These are phyloP conservation scores for Candida sphagnicola DNA, from an alignment of 805 yeast genomes.

Conservation along the genomic window DNA sequence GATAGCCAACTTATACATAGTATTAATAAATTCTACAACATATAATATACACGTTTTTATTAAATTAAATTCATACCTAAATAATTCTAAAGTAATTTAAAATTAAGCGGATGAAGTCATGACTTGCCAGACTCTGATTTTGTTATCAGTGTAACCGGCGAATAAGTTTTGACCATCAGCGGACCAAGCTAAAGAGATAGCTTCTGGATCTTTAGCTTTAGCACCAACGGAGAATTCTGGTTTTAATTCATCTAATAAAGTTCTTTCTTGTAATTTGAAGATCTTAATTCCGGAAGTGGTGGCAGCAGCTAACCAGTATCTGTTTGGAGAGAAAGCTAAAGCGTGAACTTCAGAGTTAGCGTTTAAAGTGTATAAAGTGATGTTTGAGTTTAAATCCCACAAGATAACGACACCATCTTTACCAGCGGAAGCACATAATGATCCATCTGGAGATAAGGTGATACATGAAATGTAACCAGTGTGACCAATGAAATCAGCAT, in stretches of 20 bases:
- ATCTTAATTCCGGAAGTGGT: constrained; percentile 96
- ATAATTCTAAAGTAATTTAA: constrained; percentile 4
- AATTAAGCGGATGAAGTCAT: constrained; percentile 71
- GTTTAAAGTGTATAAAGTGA: constrained; percentile 85
- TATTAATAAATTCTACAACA: constrained; percentile 3
- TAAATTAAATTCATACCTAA: constrained; percentile 4
- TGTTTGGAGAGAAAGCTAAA: constrained; percentile 99
- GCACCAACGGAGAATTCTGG: constrained; percentile 91
- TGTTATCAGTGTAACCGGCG: constrained; percentile 99
- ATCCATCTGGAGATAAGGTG: constrained; percentile 99
- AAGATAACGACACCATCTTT: constrained; percentile 98
- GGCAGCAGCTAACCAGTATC: constrained; percentile 99
- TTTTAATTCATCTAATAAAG: constrained; percentile 92
- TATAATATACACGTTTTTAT: constrained; percentile 5
- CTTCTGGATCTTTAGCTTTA: constrained; percentile 96
- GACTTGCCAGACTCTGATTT: constrained; percentile 99
- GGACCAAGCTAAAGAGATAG: constrained; percentile 98
- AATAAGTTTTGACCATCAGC: constrained; percentile 99
- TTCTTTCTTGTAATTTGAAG: constrained; percentile 95
- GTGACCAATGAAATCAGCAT: constrained; percentile 98
- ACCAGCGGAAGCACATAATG: constrained; percentile 99
- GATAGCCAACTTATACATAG: neutral
- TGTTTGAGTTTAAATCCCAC: constrained; percentile 90
- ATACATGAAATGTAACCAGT: constrained; percentile 96
- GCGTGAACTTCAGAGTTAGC: constrained; percentile 98